phyloP scores from a whole-genome alignment of 176 grass and related monocot genomes.

The Carex myosuroides region DNA sequence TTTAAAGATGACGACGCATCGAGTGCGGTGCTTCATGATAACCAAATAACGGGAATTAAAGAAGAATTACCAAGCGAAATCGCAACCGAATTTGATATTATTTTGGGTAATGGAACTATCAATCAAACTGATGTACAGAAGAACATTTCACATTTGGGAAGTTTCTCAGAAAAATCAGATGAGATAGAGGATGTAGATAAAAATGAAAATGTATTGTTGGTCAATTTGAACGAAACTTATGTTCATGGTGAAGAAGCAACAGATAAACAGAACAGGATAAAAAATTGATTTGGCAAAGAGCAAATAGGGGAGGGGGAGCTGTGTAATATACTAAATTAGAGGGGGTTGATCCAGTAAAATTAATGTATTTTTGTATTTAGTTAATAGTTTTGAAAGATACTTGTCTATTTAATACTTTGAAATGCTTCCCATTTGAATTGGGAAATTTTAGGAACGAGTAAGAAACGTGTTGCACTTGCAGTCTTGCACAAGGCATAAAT shows the following conservation, averaged over 20 bases:
- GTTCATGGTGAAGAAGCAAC: background rate
- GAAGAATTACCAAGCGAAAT: constrained; percentile 1
- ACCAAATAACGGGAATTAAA: background rate
- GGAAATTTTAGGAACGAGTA: background rate
- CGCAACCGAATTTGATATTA: background rate
- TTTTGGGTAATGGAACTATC: constrained; percentile 4
- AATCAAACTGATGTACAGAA: background rate
- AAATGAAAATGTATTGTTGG: background rate
- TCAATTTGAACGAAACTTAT: constrained; percentile 3
- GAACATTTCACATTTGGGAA: constrained; percentile 10
- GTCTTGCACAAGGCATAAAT: background rate
- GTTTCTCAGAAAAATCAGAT: background rate
- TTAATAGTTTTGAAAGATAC: background rate
- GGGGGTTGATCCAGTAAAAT: constrained; percentile 5
- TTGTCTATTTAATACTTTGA: background rate
- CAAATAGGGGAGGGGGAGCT: background rate
- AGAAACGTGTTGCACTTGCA: background rate
- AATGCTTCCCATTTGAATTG: background rate
- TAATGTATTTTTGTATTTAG: background rate
- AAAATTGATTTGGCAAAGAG: background rate
- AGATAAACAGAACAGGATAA: background rate
- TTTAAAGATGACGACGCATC: constrained; percentile 21
- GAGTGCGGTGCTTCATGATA: constrained; percentile 15
- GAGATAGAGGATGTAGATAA: background rate
- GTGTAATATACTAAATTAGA: background rate